These are phyloP conservation scores for Acarospora socialis DNA, from an alignment of 2,329 filamentous ascomycete genomes.

Conservation along the genomic window DNA sequence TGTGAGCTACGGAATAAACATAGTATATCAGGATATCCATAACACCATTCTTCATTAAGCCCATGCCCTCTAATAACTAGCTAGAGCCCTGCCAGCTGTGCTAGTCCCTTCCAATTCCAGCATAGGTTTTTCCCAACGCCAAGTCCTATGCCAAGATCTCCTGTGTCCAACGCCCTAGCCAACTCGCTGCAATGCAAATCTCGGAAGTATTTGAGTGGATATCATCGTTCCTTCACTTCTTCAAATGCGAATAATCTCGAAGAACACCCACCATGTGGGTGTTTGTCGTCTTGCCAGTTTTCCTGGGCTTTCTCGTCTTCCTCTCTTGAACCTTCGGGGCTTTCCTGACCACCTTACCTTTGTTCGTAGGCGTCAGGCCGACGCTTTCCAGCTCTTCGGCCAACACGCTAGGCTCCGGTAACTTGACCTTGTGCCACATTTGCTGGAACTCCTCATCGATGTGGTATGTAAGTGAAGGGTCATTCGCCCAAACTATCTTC, in stretches of 20 bases:
- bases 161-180: no score
- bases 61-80: no score
- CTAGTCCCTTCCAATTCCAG: no score
- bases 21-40: no score
- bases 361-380: conserved; percentile 71
- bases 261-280: conserved; percentile 72
- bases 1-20: no score
- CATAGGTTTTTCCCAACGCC: no score
- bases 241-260: conserved; percentile 43
- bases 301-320: conserved; percentile 60
- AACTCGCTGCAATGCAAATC: no score
- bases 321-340: conserved; percentile 43
- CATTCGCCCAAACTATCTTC: conserved; percentile 78
- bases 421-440: conserved; percentile 68
- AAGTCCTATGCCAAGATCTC: no score
- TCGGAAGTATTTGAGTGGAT: no score
- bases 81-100: no score
- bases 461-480: conserved; percentile 57
- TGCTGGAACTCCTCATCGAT: conserved; percentile 72
- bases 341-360: conserved; percentile 53
- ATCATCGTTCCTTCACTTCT: conserved; percentile 15
- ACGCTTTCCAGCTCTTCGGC: conserved; percentile 62
- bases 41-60: no score
- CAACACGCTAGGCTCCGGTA: conserved; percentile 64
- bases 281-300: conserved; percentile 71